Evolutionary conservation across 495 filamentous ascomycete genomes (phyloP), one percentile per base, ranked within the genome.

Genomic region (Hypoxylon rickii): DNA sequence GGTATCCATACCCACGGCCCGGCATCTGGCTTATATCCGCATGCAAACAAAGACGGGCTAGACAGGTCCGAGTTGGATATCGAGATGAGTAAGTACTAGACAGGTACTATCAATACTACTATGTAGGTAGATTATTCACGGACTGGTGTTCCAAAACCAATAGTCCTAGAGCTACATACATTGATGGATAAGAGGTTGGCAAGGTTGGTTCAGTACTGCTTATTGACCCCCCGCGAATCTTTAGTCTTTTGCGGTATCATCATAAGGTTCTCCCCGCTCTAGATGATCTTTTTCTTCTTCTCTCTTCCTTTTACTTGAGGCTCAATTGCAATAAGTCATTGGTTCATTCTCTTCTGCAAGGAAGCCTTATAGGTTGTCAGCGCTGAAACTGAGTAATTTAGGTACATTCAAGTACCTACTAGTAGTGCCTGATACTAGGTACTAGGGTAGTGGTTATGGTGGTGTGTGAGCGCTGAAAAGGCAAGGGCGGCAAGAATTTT

Each of bases 321-420:
- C 52, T 58, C 59, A 63, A 63, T 63, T 63, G 32, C 34, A 41
- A 37, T 3, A 31, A 26, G 3, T 46, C 21, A 58, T 58, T 63
- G 59, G 59, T 38, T 52, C 8, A 11, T 22, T 44, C 15, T 41
- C n/a, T 43, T 33, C 41, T 51, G 51, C 46, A 47, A 21, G 43
- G 33, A 29, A 37, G 17, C 31, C 46, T n/a, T n/a, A n/a, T n/a
- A n/a, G n/a, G n/a, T n/a, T n/a, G n/a, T n/a, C n/a, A n/a, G n/a
- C n/a, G n/a, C n/a, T n/a, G n/a, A n/a, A n/a, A n/a, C n/a, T n/a
- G n/a, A n/a, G n/a, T n/a, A n/a, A n/a, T n/a, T n/a, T n/a, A n/a
- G n/a, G n/a, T n/a, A n/a, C n/a, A n/a, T n/a, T n/a, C n/a, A n/a
- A n/a, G n/a, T n/a, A n/a, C n/a, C n/a, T n/a, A n/a, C n/a, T n/a